phyloP scores from a whole-genome alignment of 371 early-diverging fungal species.

The Rhizomucor miehei region DNA sequence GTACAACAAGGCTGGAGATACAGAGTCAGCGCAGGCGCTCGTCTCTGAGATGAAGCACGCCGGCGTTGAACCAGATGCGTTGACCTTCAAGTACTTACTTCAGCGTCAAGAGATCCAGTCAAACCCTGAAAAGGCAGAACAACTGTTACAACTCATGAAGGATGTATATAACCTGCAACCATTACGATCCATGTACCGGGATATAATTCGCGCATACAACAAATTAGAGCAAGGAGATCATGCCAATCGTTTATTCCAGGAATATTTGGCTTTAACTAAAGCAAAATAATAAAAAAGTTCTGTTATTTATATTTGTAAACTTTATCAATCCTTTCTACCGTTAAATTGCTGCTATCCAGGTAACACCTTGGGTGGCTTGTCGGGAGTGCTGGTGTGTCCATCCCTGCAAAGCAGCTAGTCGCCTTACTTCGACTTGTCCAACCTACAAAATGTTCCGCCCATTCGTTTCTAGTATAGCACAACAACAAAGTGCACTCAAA shows the following conservation, averaged over 20 bases:
- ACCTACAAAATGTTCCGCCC: no score
- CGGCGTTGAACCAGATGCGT: constrained; percentile 31
- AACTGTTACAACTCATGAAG: constrained; percentile 36
- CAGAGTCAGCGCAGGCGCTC: constrained; percentile 27
- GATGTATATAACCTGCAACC: constrained; percentile 30
- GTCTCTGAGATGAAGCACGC: constrained; percentile 38
- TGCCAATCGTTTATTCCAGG: constrained; percentile 25
- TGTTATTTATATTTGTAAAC: no score
- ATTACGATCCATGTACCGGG: constrained; percentile 35
- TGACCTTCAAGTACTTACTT: constrained; percentile 42
- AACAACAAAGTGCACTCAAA: no score
- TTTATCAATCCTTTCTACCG: no score
- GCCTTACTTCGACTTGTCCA: no score
- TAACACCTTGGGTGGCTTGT: no score
- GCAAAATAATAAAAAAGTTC: no score
- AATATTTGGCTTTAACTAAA: constrained; percentile 2
- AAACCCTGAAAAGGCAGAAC: constrained; percentile 32
- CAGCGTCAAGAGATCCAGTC: constrained; percentile 34
- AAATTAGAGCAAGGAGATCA: constrained; percentile 33
- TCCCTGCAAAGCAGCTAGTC: no score
- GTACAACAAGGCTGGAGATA: constrained; percentile 32
- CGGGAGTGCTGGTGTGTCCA: no score
- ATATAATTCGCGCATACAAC: constrained; percentile 35
- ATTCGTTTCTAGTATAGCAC: no score
- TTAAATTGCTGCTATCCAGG: no score